Evolutionary conservation across 768 basidiomycete genomes (phyloP).

Genomic region (Rhodotorula kratochvilovae): DNA sequence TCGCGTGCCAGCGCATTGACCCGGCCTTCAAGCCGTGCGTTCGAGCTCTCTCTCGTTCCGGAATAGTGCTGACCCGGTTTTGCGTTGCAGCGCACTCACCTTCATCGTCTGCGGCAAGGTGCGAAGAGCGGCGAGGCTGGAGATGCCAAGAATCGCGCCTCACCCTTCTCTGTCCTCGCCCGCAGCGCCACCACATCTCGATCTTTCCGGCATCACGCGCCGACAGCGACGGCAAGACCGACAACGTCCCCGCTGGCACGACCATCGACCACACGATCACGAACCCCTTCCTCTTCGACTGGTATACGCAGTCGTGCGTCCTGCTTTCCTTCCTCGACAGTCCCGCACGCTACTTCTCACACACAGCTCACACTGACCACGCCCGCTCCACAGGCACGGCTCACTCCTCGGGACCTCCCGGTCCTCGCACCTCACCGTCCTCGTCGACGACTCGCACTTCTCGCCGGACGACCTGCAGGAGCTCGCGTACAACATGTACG

Average conservation of each 20-base stretch:
- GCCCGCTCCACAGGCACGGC: slow-evolving; percentile 4
- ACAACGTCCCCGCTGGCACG: slow-evolving; percentile 18
- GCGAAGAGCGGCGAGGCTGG: too few species aligned
- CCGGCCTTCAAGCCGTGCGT: slow-evolving; percentile 4
- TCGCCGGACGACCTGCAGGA: slow-evolving; percentile 16
- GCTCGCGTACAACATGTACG: slow-evolving; percentile 15
- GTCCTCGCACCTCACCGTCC: slow-evolving; percentile 20
- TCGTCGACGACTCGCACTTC: slow-evolving; percentile 22
- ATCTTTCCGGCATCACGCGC: neutral
- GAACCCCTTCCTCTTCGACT: slow-evolving; percentile 14
- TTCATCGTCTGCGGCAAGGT: slow-evolving; percentile 15
- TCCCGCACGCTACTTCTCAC: too few species aligned
- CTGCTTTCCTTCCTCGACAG: neutral
- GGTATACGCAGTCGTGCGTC: slow-evolving; percentile 14
- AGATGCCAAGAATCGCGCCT: too few species aligned
- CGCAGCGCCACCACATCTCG: slow-evolving; percentile 2
- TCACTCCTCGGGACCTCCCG: slow-evolving; percentile 23
- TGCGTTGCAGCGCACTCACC: neutral
- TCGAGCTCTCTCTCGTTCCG: too few species aligned
- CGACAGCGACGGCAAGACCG: slow-evolving; percentile 5
- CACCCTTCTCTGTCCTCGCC: too few species aligned
- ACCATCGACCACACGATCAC: slow-evolving; percentile 1
- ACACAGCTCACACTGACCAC: too few species aligned
- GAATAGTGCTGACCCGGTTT: too few species aligned
- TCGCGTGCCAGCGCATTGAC: slow-evolving; percentile 10